phyloP scores from a whole-genome alignment of 2,329 filamentous ascomycete genomes.

The Tolypocladium tundrense region DNA sequence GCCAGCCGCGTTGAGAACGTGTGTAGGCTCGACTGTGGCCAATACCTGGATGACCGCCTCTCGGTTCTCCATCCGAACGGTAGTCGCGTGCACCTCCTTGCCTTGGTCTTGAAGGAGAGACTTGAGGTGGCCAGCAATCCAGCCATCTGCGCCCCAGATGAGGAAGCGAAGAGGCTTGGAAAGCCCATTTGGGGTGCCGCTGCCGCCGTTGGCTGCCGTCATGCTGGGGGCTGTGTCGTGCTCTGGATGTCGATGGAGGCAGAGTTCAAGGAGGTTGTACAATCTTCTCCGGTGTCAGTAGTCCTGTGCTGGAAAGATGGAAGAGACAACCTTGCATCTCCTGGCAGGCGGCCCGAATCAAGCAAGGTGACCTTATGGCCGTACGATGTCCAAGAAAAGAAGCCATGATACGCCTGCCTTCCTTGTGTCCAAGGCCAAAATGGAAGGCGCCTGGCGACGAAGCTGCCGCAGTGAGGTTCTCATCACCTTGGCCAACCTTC shows the following conservation, averaged over 20 bases:
- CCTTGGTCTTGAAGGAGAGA: conserved; percentile 45
- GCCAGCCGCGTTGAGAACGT: conserved; percentile 57
- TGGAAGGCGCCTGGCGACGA: neutral
- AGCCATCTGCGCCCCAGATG: conserved; percentile 55
- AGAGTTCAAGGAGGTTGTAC: neutral
- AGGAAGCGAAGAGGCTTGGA: conserved; percentile 32
- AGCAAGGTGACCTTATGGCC: neutral
- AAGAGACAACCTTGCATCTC: neutral
- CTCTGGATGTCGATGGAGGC: neutral
- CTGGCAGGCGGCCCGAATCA: neutral
- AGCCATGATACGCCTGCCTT: neutral
- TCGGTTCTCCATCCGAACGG: conserved; percentile 54
- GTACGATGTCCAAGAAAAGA: neutral
- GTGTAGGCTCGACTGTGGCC: conserved; percentile 49
- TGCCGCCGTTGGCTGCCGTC: too few relatives aligned
- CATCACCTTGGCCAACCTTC: too few relatives aligned
- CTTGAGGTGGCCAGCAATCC: conserved; percentile 54
- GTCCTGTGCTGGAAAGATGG: neutral
- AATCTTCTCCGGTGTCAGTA: neutral
- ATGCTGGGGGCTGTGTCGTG: neutral
- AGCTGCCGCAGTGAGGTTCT: too few relatives aligned
- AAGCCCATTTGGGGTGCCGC: neutral
- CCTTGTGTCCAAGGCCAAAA: neutral
- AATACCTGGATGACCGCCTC: conserved; percentile 46
- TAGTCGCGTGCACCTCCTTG: conserved; percentile 51